A percentile compares a stretch with the other conserved stretches of the same genome.
These are phyloP conservation scores for Magnolia sinica DNA, from an alignment of 164 flowering plant genomes.

Conservation along the genomic window DNA sequence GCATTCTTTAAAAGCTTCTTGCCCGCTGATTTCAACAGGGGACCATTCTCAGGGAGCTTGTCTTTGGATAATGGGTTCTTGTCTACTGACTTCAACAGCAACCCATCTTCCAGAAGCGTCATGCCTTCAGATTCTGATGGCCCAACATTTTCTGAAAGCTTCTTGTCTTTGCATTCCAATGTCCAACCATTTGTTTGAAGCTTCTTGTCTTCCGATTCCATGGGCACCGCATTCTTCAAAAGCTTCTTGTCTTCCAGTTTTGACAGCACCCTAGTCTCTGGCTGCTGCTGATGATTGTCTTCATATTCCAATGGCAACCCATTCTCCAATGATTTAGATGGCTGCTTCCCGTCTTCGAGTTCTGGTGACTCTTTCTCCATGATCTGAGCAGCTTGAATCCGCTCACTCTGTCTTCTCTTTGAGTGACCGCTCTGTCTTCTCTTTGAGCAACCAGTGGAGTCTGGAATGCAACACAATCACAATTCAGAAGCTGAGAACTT, in stretches of 20 bases:
- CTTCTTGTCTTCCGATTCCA: not conserved
- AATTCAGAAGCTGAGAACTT: not conserved
- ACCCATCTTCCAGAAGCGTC: not conserved
- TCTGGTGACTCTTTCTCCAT: not conserved
- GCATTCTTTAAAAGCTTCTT: not conserved
- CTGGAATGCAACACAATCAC: not conserved
- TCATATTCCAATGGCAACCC: not conserved
- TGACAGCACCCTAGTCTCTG: not conserved
- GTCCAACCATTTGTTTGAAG: not conserved
- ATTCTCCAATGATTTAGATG: not conserved
- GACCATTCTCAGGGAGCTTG: not conserved
- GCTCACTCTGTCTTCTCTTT: not conserved
- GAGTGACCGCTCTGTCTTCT: not conserved
- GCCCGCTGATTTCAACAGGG: not conserved
- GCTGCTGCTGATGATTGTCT: not conserved
- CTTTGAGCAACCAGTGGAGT: not conserved
- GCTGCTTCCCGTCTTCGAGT: not conserved
- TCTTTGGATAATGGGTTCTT: not conserved
- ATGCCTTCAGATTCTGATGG: not conserved
- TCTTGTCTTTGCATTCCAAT: not conserved
- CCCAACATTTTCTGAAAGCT: not conserved
- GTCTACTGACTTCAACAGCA: not conserved
- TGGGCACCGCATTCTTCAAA: not conserved
- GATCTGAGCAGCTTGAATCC: not conserved
- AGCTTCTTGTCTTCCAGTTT: not conserved